phyloP scores from a whole-genome alignment of 352 stramenopile species.

The Plasmopara muralis region DNA sequence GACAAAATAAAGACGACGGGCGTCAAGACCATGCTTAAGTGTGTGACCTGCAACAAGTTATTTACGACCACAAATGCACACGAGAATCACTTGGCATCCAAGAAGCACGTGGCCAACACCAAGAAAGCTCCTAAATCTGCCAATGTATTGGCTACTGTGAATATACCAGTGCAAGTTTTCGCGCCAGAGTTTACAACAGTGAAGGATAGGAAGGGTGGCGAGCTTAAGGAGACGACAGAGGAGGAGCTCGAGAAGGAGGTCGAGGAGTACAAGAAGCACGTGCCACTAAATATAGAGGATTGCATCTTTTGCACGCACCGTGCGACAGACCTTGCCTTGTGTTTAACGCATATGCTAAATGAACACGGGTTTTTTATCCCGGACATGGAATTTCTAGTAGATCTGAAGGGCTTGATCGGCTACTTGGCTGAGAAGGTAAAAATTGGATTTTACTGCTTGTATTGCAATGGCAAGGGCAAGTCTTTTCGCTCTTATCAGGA shows the following conservation, averaged over 20 bases:
- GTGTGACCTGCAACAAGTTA: slow-evolving; percentile 78
- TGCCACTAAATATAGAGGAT: slow-evolving; percentile 69
- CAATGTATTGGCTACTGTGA: slow-evolving; percentile 51
- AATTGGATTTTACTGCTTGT: slow-evolving; percentile 91
- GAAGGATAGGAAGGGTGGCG: slow-evolving; percentile 3
- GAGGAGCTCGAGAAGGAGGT: slow-evolving; percentile 57
- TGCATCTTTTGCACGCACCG: slow-evolving; percentile 79
- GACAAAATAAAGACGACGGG: slow-evolving; percentile 64
- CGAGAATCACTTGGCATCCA: slow-evolving; percentile 80
- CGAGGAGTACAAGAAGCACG: slow-evolving; percentile 68
- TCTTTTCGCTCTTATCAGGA: slow-evolving; percentile 85
- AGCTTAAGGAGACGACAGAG: slow-evolving; percentile 39
- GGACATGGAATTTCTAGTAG: slow-evolving; percentile 88
- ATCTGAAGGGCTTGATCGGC: slow-evolving; percentile 85
- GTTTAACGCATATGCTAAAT: slow-evolving; percentile 88
- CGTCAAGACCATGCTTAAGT: slow-evolving; percentile 74
- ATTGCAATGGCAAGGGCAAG: slow-evolving; percentile 90
- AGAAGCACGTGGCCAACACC: slow-evolving; percentile 77
- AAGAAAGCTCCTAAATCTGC: slow-evolving; percentile 58
- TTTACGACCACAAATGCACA: slow-evolving; percentile 78
- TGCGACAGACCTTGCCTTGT: slow-evolving; percentile 57
- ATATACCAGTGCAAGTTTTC: slow-evolving; percentile 56
- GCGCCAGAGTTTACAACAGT: slow-evolving; percentile 15
- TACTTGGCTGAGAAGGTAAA: slow-evolving; percentile 96
- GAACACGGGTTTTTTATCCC: slow-evolving; percentile 95